Base-by-base conservation (phyloP, 2,329 filamentous ascomycete genomes). In the Keithomyces neogunnii region DNA sequence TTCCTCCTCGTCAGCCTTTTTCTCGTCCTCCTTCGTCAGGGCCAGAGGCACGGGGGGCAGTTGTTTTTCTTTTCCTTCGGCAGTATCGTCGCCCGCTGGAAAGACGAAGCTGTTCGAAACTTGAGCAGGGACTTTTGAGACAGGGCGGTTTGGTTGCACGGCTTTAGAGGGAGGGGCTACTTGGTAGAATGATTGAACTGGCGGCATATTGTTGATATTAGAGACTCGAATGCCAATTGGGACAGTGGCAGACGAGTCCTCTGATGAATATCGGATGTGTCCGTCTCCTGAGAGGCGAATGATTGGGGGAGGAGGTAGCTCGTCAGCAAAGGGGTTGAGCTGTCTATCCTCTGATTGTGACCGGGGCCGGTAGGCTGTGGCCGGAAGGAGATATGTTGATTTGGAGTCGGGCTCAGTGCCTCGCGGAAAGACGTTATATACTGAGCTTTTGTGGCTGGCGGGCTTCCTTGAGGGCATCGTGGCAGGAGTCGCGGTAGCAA, bases 201-300 rank as follows among this genome's bases (percentile, higher is more conserved):
- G 68, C 1, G 69, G 66, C 55, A 80, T 73, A 55, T 80, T 76
- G 11, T 75, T 69, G 33, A 78, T 73, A 50, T 75, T 81, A 30
- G 84, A 88, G 51, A 88, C 72, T 9, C 85, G 78, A 13, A 88
- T 71, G 1, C 84, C 85, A 48, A 88, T 88, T 61, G 87, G 84
- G 9, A 88, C 84, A 0, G 84, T 88, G 29, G 83, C 83, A 8
- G 80, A 80, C 44, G 84, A 87, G 13, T 73, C 73, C 42, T 82
- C 72, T 1, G 84, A 88, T 4, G 81, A 82, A 53, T 81, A 73
- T 44, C 83, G 75, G 19, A 71, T 69, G 60, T 78, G 78, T n/a
- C 40, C 45, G 30, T 35, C 11, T 13, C 73, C 70, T 1, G 56
- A 56, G 10, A 58, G 47, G 48, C 73, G 72, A 42, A 76, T 66